Base-by-base conservation (phyloP, 2,329 filamentous ascomycete genomes). In the Xylaria polymorpha region DNA sequence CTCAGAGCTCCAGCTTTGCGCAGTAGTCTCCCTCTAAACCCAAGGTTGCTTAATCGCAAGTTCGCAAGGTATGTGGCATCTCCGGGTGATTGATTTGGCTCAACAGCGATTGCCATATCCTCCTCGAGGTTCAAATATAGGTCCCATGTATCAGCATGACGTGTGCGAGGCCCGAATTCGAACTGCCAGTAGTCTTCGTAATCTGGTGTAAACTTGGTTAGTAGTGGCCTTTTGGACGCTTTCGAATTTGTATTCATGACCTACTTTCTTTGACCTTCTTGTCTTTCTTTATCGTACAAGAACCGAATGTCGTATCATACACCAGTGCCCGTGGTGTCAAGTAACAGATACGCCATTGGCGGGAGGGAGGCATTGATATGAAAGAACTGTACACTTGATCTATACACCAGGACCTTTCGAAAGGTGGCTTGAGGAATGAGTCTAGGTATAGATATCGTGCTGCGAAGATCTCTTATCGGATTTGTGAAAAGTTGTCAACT, bases 181-280 rank as follows among this genome's bases (percentile, higher is more conserved):
- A 48, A 60, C 5, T 29, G 29, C 43, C 41, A 60, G 32, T 60
- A 48, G 18, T 50, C 10, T 50, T 50, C 43, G n/a, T 32, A 25
- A 25, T 60, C 57, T 50, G 1, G 32, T 50, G n/a, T 60, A 48
- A 25, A 60, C 29, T 22, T 59, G 5, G 10, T 60, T n/a, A 60
- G n/a, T 18, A 39, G 6, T n/a, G 10, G 25, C 43, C 10, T 60
- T 35, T 29, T 60, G 12, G 10, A 35, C 1, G 9, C 4, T 50
- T 32, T 48, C 15, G 39, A 29, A 29, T 29, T 37, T 9, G 7
- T 35, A 20, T 35, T 9, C 20, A 35, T 46, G 18, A 58, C 56
- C n/a, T 58, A 58, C 39, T 32, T 41, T 44, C 56, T 44, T 58
- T 44, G 22, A 44, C 14, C 7, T 25, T 18, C n/a, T 29, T 1